Base-by-base conservation (phyloP, 805 yeast genomes). In the Ogataea polymorpha region DNA sequence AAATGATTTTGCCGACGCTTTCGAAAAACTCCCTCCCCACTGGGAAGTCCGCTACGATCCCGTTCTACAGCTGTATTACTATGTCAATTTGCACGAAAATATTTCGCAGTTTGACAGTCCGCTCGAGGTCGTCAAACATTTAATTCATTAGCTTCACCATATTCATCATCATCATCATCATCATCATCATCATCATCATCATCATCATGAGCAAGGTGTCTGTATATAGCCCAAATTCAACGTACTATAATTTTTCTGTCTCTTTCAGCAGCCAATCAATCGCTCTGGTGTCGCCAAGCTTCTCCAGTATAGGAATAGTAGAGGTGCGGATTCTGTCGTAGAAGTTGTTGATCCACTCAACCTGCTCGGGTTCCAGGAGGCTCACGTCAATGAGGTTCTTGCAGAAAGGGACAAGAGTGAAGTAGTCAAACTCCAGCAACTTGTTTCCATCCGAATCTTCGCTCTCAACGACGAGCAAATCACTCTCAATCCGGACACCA, bases 401-500 rank as follows among this genome's bases (percentile, higher is more conserved):
- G 61, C 96, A 87, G 62, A 85, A 84, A 14, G 99, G 99, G 15
- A 86, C 86, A 51, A 80, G 62, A 0, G 98, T 91, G 38, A 88
- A 67, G 50, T 95, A 88, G 46, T 86, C 95, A 59, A 93, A 89
- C 45, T 76, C 78, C 36, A 78, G 73, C 56, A 77, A 83, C 43
- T 66, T 63, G 50, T 68, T 71, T 3, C 26, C 61, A 72, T 72
- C 53, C 23, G 50, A 42, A 47, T 69, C 68, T 4, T 67, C 62
- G 16, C 65, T 65, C 21, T 66, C 66, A 14, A 81, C 78, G 28
- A 77, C 71, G 35, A 82, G 70, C 32, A 93, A 61, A 51, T 89
- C 90, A 58, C 88, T 85, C 63, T 93, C 99, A 41, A 93, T 78
- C 50, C 99, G 74, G 46, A 91, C 76, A 9, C 99, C 99, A 61